Conservation (phyloP, 176 grass and related monocot genomes). For the Tillandsia fasciculata region DNA sequence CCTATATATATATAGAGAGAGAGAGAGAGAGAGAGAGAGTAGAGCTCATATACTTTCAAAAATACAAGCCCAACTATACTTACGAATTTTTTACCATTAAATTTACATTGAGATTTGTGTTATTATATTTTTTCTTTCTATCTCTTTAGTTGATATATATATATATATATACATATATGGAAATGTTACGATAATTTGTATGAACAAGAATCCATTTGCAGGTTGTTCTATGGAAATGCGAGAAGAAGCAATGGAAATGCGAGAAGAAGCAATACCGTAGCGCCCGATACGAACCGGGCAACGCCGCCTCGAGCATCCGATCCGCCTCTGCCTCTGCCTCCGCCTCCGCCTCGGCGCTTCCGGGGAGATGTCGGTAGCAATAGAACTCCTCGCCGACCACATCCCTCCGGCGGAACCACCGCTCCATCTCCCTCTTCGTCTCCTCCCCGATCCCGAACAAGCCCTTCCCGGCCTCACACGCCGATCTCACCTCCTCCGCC, state of each 20-base stretch:
- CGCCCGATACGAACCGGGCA: constrained; percentile 34
- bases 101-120: no score
- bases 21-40: no score
- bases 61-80: no score
- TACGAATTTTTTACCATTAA: no score
- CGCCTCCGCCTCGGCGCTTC: not conserved
- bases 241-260: not conserved
- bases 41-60: no score
- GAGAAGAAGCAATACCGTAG: constrained; percentile 30
- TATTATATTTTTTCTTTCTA: no score
- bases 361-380: constrained; percentile 20
- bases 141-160: no score
- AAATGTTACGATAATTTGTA: no score
- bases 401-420: constrained; percentile 32
- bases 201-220: no score
- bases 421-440: constrained; percentile 25
- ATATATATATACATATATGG: no score
- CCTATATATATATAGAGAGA: no score
- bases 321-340: constrained; percentile 21
- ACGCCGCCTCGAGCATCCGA: constrained; percentile 14
- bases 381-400: constrained; percentile 45
- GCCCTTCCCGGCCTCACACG: constrained; percentile 19
- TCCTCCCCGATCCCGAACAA: constrained; percentile 34
- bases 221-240: no score
- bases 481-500: constrained; percentile 22